These are phyloP conservation scores for Aschersonia sp. DNA, from an alignment of 2,329 filamentous ascomycete species.

Conservation along the genomic window DNA sequence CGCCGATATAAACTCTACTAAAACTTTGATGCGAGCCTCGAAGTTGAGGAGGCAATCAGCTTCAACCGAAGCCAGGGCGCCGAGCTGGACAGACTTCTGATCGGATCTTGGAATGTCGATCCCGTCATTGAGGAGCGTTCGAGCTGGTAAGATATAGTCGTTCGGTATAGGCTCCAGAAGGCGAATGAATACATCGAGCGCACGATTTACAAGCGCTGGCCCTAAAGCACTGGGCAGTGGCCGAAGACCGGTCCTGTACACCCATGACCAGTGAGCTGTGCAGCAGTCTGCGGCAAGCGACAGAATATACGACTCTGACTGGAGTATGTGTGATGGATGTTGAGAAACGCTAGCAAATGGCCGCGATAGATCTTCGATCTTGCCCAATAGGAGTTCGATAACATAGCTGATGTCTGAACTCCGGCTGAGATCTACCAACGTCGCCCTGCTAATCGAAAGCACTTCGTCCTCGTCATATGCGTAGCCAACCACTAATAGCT, in stretches of 20 bases:
- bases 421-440: slow-evolving; percentile 44
- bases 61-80: slow-evolving; percentile 6
- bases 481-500: neutral
- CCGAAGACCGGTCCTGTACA: slow-evolving; percentile 6
- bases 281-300: slow-evolving; percentile 52
- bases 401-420: slow-evolving; percentile 34
- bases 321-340: slow-evolving; percentile 44
- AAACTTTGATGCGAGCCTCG: slow-evolving; percentile 37
- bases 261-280: slow-evolving; percentile 38
- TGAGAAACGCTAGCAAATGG: slow-evolving; percentile 35
- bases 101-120: too few species aligned
- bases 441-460: slow-evolving; percentile 43
- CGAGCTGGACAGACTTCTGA: slow-evolving; percentile 8
- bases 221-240: slow-evolving; percentile 28
- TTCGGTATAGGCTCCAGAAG: slow-evolving; percentile 47
- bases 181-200: slow-evolving; percentile 40
- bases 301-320: slow-evolving; percentile 51
- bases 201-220: slow-evolving; percentile 34
- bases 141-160: slow-evolving; percentile 38
- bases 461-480: slow-evolving; percentile 38
- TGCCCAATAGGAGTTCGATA: slow-evolving; percentile 38
- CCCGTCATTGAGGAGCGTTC: slow-evolving; percentile 39
- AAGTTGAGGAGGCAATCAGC: slow-evolving; percentile 27
- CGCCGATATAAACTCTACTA: slow-evolving; percentile 50
- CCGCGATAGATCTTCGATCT: slow-evolving; percentile 43